Percentiles rank a stretch among this genome's conserved stretches.
These are phyloP conservation scores for Syzygium aqueum DNA, from an alignment of 345 rosid genomes.

Conservation along the genomic window DNA sequence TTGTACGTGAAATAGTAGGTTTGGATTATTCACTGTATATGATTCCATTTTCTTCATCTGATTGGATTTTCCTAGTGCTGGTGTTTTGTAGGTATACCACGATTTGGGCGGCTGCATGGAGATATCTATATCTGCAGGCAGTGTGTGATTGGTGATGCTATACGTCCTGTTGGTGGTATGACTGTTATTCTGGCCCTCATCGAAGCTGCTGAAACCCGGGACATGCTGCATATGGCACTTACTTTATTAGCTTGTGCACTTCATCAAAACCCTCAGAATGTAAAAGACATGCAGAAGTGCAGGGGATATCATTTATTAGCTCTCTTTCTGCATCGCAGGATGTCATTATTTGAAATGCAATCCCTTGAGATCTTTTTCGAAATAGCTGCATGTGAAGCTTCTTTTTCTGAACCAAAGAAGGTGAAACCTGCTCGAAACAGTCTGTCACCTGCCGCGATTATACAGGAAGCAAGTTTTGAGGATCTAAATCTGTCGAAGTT, in stretches of 20 bases:
- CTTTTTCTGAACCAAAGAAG: slow-evolving; percentile 91
- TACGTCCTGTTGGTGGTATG: slow-evolving; percentile 89
- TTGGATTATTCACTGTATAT: neutral
- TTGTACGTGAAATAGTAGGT: neutral
- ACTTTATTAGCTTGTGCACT: slow-evolving; percentile 84
- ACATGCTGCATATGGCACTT: slow-evolving; percentile 97
- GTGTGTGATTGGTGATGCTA: slow-evolving; percentile 82
- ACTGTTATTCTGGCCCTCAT: slow-evolving; percentile 80
- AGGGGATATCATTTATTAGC: slow-evolving; percentile 98
- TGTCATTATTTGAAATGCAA: slow-evolving; percentile 92
- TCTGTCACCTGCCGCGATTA: slow-evolving; percentile 38
- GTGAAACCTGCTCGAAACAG: slow-evolving; percentile 28
- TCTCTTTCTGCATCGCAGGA: slow-evolving; percentile 81
- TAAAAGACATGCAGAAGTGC: slow-evolving; percentile 88
- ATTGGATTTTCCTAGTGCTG: neutral
- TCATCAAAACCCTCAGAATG: slow-evolving; percentile 94
- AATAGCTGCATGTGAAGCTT: slow-evolving; percentile 99
- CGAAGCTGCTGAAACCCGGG: slow-evolving; percentile 91
- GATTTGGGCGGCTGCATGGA: slow-evolving; percentile 88
- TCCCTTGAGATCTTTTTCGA: slow-evolving; percentile 91
- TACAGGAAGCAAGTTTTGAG: slow-evolving; percentile 69
- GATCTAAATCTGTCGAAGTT: slow-evolving; percentile 70
- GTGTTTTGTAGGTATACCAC: slow-evolving; percentile 72
- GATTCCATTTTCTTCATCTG: neutral
- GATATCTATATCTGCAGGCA: slow-evolving; percentile 79